Conservation (phyloP, 2,329 filamentous ascomycete genomes). For the Neonectria punicea region DNA sequence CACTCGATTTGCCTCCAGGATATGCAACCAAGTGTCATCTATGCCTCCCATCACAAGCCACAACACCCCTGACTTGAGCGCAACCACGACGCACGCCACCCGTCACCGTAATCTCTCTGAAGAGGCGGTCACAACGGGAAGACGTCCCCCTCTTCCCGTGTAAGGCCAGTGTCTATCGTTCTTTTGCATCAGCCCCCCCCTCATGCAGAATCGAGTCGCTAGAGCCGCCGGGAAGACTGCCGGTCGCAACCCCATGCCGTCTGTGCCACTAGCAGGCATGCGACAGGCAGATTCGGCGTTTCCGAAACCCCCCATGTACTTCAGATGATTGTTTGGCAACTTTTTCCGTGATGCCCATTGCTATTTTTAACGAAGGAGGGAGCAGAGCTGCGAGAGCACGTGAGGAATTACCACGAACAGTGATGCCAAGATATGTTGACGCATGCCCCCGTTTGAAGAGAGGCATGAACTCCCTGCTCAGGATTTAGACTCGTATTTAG, state of each 20-base stretch:
- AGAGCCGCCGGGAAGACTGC: constrained; percentile 8
- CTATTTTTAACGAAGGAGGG: not conserved
- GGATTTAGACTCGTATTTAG: not conserved
- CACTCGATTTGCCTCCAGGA: not conserved
- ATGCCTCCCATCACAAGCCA: constrained; percentile 14
- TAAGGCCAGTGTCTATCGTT: not conserved
- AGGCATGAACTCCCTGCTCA: not conserved
- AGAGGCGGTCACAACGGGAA: constrained; percentile 11
- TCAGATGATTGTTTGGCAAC: constrained; percentile 3
- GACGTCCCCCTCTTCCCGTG: not conserved
- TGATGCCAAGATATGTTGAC: not conserved
- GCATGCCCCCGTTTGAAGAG: not conserved
- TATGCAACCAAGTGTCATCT: not conserved
- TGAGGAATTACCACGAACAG: not conserved
- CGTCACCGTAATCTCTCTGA: constrained; percentile 11
- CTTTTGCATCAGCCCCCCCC: not conserved
- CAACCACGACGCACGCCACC: constrained; percentile 5
- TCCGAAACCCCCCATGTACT: constrained; percentile 14
- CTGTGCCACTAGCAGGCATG: constrained; percentile 6
- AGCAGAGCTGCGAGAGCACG: not conserved
- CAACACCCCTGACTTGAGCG: constrained; percentile 10
- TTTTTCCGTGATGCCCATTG: not conserved
- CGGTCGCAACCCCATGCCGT: constrained; percentile 14
- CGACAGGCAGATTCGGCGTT: constrained; percentile 17
- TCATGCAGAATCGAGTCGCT: not conserved